Conservation (phyloP, 352 stramenopile species). For the Globisporangium takayamanum region DNA sequence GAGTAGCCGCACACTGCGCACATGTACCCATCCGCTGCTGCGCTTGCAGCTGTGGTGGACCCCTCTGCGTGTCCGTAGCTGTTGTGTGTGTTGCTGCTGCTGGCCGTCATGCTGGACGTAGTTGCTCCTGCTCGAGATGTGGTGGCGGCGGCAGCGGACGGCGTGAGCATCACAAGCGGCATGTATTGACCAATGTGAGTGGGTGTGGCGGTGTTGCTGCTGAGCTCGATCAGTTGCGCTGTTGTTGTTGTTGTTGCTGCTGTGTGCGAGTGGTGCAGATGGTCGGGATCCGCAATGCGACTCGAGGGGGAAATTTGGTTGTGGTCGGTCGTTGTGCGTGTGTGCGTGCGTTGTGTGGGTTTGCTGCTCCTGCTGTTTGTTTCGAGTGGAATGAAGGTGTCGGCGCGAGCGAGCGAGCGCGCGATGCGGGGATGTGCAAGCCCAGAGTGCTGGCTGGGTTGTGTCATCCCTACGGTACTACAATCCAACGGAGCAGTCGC, state of each 20-base stretch:
- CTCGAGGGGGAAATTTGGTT: not conserved
- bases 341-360: not conserved
- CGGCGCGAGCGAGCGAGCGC: not conserved
- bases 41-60: not conserved
- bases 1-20: slow-evolving; percentile 15
- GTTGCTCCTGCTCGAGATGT: not conserved
- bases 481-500: not conserved
- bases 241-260: not conserved
- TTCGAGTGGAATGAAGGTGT: not conserved
- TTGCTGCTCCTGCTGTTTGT: not conserved
- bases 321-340: not conserved
- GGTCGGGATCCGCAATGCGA: slow-evolving; percentile 5
- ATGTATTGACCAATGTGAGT: not conserved
- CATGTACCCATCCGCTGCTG: slow-evolving; percentile 9
- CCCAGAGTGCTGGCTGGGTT: not conserved
- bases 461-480: not conserved
- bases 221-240: not conserved
- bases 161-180: slow-evolving; percentile 11
- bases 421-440: not conserved
- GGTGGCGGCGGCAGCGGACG: not conserved
- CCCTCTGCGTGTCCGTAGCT: not conserved
- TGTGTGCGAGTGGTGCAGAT: not conserved
- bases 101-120: not conserved
- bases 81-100: not conserved
- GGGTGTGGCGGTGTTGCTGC: not conserved